phyloP scores from a whole-genome alignment of 1,284 basidiomycete genomes.

The Trichosporon sp. region DNA sequence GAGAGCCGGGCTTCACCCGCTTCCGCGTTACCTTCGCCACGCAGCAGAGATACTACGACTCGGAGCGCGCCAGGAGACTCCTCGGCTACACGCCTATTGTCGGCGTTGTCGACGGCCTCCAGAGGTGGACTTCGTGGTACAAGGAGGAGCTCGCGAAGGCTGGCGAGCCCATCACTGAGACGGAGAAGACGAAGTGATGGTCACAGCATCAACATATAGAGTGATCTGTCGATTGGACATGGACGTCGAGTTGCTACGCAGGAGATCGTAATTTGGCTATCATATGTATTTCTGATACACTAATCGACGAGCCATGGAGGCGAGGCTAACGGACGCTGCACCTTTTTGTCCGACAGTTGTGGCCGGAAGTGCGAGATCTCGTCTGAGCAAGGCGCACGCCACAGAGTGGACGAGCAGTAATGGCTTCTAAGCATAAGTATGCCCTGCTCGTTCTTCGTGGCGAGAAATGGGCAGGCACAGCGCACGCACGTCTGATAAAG shows the following conservation, averaged over 20 bases:
- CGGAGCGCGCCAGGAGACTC: conserved; percentile 86
- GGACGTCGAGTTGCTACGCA: background rate
- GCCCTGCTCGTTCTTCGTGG: too few species aligned
- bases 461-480: too few species aligned
- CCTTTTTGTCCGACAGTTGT: too few species aligned
- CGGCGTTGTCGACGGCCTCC: conserved; percentile 81
- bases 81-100: conserved; percentile 90
- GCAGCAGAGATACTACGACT: conserved; percentile 77
- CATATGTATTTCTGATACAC: background rate
- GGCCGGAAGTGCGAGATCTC: too few species aligned
- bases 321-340: too few species aligned
- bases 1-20: conserved; percentile 81
- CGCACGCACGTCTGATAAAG: too few species aligned
- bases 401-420: too few species aligned
- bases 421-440: too few species aligned
- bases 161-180: conserved; percentile 16
- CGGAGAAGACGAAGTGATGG: conserved; percentile 39
- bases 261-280: background rate
- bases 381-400: too few species aligned
- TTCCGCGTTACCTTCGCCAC: conserved; percentile 72
- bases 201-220: background rate
- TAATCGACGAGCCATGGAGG: too few species aligned
- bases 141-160: conserved; percentile 36
- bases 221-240: background rate
- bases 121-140: conserved; percentile 51